Base-by-base conservation (phyloP, 345 rosid species). In the Corymbia maculata region DNA sequence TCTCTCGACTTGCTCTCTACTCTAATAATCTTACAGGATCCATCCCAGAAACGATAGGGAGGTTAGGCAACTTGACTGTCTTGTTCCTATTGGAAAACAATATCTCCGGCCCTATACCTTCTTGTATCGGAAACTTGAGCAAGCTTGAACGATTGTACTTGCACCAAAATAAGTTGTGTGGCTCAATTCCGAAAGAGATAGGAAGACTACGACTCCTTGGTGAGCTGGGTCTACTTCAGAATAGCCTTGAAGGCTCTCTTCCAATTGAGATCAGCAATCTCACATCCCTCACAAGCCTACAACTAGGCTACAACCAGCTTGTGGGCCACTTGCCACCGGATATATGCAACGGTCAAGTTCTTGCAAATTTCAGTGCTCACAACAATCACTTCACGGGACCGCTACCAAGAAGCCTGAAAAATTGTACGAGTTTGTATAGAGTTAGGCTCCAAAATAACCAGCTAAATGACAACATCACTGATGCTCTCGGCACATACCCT, bases 401-500 rank as follows among this genome's bases (percentile, higher is more conserved):
- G 6, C 68, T 91, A 11, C 89, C 89, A 0, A 9, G 52, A 86
- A 53, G 87, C 75, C 47, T 88, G 14, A 80, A 26, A 66, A 89
- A 91, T 21, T 89, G 89, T 24, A 85, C 51, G 3, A 88, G 89
- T 21, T 64, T 91, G 17, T 8, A 19, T 19, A 87, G 85, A 87
- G 87, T 30, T 32, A 86, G 85, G 50, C 85, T 88, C 42, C 17
- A 85, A 1, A 11, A 68, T 26, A 88, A 88, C 44, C 87, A 8
- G 42, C 17, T 70, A 16, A 66, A 85, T 2, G 89, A 85, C 22
- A 57, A 68, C 86, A 51, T 88, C 13, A 12, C 88, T 3, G 59
- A 88, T 9, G 87, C 55, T 28, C 87, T 91, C 32, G 89, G 89
- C 16, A 50, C 51, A 19, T 55, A 85, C 32, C 91, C 90, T 8